These are phyloP conservation scores for Fusarium chlamydosporum DNA, from an alignment of 2,329 filamentous ascomycete genomes.

Conservation along the genomic window DNA sequence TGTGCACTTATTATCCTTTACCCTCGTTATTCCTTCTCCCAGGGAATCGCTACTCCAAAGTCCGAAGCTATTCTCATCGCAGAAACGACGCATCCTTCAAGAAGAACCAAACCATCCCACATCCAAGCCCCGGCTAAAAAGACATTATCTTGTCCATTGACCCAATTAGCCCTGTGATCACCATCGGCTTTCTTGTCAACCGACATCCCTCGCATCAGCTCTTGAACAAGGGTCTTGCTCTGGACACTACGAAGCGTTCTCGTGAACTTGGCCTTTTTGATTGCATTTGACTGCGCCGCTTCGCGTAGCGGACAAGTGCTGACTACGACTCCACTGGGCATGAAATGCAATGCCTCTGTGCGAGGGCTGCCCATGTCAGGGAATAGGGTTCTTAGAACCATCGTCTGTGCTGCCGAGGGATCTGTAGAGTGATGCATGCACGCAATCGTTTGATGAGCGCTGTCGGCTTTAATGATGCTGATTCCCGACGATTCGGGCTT, in stretches of 20 bases:
- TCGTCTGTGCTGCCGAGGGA: slow-evolving; percentile 50
- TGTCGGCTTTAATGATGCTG: slow-evolving; percentile 20
- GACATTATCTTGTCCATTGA: slow-evolving; percentile 67
- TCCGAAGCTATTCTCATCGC: slow-evolving; percentile 68
- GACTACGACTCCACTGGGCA: slow-evolving; percentile 66
- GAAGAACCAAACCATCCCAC: slow-evolving; percentile 74
- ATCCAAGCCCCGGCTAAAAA: slow-evolving; percentile 73
- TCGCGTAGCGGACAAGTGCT: slow-evolving; percentile 64
- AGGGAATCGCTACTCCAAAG: slow-evolving; percentile 63
- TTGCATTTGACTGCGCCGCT: slow-evolving; percentile 55
- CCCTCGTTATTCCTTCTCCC: slow-evolving; percentile 46
- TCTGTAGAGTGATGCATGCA: slow-evolving; percentile 52
- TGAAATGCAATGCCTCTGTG: slow-evolving; percentile 68
- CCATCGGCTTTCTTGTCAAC: slow-evolving; percentile 23
- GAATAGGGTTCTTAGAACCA: slow-evolving; percentile 57
- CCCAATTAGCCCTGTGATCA: slow-evolving; percentile 58
- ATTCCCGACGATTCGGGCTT: slow-evolving; percentile 15
- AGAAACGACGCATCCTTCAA: slow-evolving; percentile 72
- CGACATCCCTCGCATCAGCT: slow-evolving; percentile 56
- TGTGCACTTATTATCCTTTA: no score
- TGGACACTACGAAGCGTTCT: slow-evolving; percentile 65
- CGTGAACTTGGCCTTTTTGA: slow-evolving; percentile 65
- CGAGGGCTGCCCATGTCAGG: slow-evolving; percentile 44
- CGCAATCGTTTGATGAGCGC: slow-evolving; percentile 8
- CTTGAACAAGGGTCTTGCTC: slow-evolving; percentile 63